A percentile compares a stretch with the other conserved stretches of the same genome.
Conservation (phyloP, 148 eudicot species). For the Fallopia convolvulus region DNA sequence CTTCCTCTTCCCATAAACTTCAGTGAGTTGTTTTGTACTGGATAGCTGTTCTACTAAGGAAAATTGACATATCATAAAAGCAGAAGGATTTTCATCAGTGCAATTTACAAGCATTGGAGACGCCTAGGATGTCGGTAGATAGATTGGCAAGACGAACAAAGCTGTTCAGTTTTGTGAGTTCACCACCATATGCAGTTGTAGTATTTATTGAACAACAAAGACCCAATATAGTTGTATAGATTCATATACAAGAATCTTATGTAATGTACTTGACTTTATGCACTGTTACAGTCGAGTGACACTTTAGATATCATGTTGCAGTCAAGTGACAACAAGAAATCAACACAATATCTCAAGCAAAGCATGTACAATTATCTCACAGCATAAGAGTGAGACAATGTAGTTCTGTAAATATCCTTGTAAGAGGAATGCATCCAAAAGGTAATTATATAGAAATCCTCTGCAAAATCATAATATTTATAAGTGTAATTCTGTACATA, state of each 20-base stretch:
- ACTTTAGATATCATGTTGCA: too few relatives aligned
- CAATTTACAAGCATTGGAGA: background rate
- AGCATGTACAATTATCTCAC: too few relatives aligned
- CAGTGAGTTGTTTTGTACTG: background rate
- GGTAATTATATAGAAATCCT: background rate
- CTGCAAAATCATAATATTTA: background rate
- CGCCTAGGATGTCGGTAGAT: too few relatives aligned
- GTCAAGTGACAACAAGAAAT: too few relatives aligned
- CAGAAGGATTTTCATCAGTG: background rate
- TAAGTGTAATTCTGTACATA: background rate
- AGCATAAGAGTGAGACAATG: background rate
- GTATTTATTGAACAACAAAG: background rate
- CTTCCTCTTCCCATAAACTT: background rate
- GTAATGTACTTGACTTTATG: background rate
- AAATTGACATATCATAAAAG: background rate
- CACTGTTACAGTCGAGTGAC: background rate
- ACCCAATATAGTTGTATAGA: background rate
- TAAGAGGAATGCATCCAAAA: background rate
- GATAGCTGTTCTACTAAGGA: background rate
- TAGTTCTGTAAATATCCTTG: too few relatives aligned
- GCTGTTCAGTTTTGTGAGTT: background rate
- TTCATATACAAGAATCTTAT: background rate
- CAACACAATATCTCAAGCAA: too few relatives aligned
- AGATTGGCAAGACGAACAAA: background rate
- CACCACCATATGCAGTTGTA: background rate